phyloP scores from a whole-genome alignment of 1,284 basidiomycete genomes.

The Heterobasidion occidentale region DNA sequence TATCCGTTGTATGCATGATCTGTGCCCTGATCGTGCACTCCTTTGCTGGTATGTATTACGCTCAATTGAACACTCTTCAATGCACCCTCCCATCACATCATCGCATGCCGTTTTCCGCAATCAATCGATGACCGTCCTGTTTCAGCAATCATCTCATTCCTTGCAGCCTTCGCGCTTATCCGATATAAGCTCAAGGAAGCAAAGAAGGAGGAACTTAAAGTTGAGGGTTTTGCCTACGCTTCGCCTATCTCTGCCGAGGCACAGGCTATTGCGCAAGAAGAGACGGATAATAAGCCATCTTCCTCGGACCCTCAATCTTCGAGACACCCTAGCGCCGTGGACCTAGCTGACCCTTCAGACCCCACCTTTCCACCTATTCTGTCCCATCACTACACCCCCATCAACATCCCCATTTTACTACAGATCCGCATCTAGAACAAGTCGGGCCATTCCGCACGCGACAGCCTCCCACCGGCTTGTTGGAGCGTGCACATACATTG shows the following conservation, averaged over 20 bases:
- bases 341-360: too few relatives aligned
- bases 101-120: background rate
- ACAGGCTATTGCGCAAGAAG: background rate
- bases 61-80: too few relatives aligned
- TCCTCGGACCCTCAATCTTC: too few relatives aligned
- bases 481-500: conserved; percentile 40
- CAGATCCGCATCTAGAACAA: conserved; percentile 31
- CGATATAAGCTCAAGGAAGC: conserved; percentile 44
- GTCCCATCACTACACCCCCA: background rate
- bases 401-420: conserved; percentile 16
- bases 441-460: conserved; percentile 27
- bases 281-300: background rate
- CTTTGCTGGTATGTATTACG: conserved; percentile 34
- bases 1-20: conserved; percentile 39
- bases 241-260: background rate
- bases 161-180: conserved; percentile 49
- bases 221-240: conserved; percentile 5
- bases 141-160: conserved; percentile 47
- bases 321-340: too few relatives aligned
- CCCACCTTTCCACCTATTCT: background rate
- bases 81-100: too few relatives aligned
- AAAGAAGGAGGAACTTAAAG: conserved; percentile 27
- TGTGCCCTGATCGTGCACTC: conserved; percentile 47
- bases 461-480: conserved; percentile 33
- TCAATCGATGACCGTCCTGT: too few relatives aligned